These are phyloP conservation scores for Tylopilus vinaceipallidus DNA, from an alignment of 768 basidiomycete species.

Conservation along the genomic window DNA sequence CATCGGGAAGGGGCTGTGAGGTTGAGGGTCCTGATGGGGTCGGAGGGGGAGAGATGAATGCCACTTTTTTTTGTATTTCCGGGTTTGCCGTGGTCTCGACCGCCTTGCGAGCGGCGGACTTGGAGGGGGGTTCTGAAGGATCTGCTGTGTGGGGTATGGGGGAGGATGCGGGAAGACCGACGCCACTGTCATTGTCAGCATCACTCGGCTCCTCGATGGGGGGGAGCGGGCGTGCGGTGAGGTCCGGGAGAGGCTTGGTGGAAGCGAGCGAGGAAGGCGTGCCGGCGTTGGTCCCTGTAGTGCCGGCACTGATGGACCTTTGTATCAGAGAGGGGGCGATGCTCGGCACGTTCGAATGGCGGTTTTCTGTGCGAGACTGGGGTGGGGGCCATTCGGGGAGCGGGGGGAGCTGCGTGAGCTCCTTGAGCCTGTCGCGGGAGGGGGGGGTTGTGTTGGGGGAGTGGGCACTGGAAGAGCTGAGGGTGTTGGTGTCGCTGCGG, in stretches of 20 bases:
- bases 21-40: conserved; percentile 51
- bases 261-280: conserved; percentile 48
- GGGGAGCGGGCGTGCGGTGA: conserved; percentile 49
- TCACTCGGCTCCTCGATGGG: conserved; percentile 44
- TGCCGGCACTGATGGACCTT: conserved; percentile 28
- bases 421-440: conserved; percentile 50
- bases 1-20: conserved; percentile 53
- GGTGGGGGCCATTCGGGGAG: conserved; percentile 67
- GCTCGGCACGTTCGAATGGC: conserved; percentile 16
- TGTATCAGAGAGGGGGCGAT: conserved; percentile 25
- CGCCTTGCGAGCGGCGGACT: conserved; percentile 37
- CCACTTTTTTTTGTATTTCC: conserved; percentile 81
- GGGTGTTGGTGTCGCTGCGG: conserved; percentile 33
- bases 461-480: conserved; percentile 28
- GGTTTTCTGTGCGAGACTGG: conserved; percentile 24
- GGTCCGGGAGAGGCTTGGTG: conserved; percentile 73
- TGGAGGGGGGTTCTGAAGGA: conserved; percentile 23
- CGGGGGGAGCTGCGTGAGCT: conserved; percentile 54
- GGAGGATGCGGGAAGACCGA: conserved; percentile 37
- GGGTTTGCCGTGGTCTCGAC: conserved; percentile 31
- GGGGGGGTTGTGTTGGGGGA: conserved; percentile 26
- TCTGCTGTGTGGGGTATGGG: conserved; percentile 26
- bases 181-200: conserved; percentile 34
- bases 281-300: conserved; percentile 33
- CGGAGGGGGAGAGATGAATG: conserved; percentile 80